Evolutionary conservation across 768 basidiomycete species (phyloP).

Genomic region (Naganishia vishniacii): DNA sequence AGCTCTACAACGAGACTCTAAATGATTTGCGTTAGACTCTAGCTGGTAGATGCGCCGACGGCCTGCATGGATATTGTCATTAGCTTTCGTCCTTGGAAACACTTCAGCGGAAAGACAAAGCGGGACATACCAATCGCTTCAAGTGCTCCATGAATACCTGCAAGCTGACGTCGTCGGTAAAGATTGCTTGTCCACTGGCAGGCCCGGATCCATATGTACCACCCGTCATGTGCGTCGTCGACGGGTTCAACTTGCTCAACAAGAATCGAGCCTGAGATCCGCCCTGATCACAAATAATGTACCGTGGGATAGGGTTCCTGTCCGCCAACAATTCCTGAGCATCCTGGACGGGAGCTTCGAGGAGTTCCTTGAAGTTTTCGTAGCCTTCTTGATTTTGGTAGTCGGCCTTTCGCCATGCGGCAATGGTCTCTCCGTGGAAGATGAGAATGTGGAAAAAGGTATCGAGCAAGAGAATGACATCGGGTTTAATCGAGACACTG

Average conservation of each 20-base stretch:
- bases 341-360: constrained; percentile 77
- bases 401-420: constrained; percentile 95
- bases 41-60: constrained; percentile 48
- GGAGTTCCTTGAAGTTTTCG: constrained; percentile 93
- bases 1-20: too few species aligned
- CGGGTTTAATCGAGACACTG: constrained; percentile 94
- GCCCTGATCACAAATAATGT: constrained; percentile 95
- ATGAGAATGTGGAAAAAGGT: constrained; percentile 99
- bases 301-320: constrained; percentile 93
- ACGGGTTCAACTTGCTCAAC: constrained; percentile 90
- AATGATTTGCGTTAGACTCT: too few species aligned
- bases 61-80: constrained; percentile 31
- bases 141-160: constrained; percentile 97
- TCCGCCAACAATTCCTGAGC: constrained; percentile 92
- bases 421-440: constrained; percentile 95
- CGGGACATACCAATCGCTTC: constrained; percentile 65
- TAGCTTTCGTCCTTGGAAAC: not conserved
- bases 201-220: constrained; percentile 75
- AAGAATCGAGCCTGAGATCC: constrained; percentile 98
- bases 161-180: constrained; percentile 87
- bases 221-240: constrained; percentile 80
- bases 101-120: not conserved
- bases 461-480: constrained; percentile 91
- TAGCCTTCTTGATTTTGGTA: constrained; percentile 99
- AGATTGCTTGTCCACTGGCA: constrained; percentile 77